Base-by-base conservation (phyloP, 495 filamentous ascomycete genomes). In the Astrothelium subdiscretum region DNA sequence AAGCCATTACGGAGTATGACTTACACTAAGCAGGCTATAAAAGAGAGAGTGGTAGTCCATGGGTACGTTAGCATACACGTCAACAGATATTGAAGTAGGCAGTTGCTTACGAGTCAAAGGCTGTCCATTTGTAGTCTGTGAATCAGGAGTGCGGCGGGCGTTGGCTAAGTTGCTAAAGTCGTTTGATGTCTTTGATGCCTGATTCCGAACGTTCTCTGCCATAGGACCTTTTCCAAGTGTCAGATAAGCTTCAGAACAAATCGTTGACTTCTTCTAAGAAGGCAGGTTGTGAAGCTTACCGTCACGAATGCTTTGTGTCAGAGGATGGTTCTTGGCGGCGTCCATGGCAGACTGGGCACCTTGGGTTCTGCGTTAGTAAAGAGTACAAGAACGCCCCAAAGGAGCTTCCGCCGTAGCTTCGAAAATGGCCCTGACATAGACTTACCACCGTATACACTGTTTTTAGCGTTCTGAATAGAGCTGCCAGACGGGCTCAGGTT, bases 1-100 rank as follows among this genome's bases (percentile, higher is more conserved):
- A 29, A 62, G 58, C 68, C 66, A 66, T 64, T 31, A 13, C 32
- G 32, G 42, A 57, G 48, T 8, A 24, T 26, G 22, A 78, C 83
- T 74, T 72, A 86, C 83, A 77, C 83, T 87, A 63, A 99, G 75
- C 60, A 99, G 81, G 73, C 88, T 89, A 70, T 89, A 89, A 79
- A 97, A 92, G 77, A 97, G 83, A 35, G 91, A 96, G 77, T 97
- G 94, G 75, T 97, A 99, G 76, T 92, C 81, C 83, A 59, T 32
- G 59, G 60, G 71, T 69, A 22, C 62, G 59, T 61, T 59, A 63
- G 35, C 32, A 22, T 48, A 51, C 6, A 40, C 31, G 44, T 15
- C 13, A 43, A 18, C 15, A 58, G 52, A 60, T 20, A 4, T 24
- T 60, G 51, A 42, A 22, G 27, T 15, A 18, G 18, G 35, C 61